A percentile compares a stretch with the other conserved stretches of the same genome.
These are phyloP conservation scores for Salix brachista DNA, from an alignment of 345 rosid species.

Conservation along the genomic window DNA sequence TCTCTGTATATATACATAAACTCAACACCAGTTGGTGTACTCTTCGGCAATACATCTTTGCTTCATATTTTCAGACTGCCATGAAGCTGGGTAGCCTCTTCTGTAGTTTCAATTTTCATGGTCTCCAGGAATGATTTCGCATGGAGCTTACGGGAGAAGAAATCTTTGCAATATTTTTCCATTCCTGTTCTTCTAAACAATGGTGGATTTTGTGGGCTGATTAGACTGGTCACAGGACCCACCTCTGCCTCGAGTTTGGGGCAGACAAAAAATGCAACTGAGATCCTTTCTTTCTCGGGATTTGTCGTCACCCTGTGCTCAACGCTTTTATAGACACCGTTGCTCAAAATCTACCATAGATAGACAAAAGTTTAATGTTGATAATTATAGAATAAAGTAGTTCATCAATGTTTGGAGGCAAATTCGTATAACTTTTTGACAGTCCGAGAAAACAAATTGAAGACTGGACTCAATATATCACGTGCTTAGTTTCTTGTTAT, in stretches of 20 bases:
- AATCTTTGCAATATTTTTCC: conserved; percentile 18
- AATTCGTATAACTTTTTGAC: too few species aligned
- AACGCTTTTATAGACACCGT: conserved; percentile 28
- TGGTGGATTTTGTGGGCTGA: conserved; percentile 24
- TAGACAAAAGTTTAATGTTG: neutral
- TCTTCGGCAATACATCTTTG: too few species aligned
- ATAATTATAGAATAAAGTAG: too few species aligned
- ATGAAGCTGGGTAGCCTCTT: too few species aligned
- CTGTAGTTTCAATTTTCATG: conserved; percentile 11
- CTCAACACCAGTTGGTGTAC: too few species aligned
- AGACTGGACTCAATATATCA: neutral
- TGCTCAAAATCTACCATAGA: conserved; percentile 26
- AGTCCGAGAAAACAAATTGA: neutral
- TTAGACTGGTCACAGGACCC: conserved; percentile 22
- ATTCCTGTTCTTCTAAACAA: conserved; percentile 1
- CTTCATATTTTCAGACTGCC: too few species aligned
- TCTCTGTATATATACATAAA: too few species aligned
- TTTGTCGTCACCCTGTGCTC: conserved; percentile 33
- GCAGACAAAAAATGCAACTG: conserved; percentile 19
- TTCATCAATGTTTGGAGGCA: too few species aligned
- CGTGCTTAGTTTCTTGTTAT: neutral
- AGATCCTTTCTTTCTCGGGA: conserved; percentile 17
- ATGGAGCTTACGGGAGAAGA: conserved; percentile 15
- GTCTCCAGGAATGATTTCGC: conserved; percentile 18
- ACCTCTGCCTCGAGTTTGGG: conserved; percentile 27